Evolutionary conservation across 2,329 filamentous ascomycete genomes (phyloP), one percentile per base, ranked within the genome.

Genomic region (Kalmusia sp.): DNA sequence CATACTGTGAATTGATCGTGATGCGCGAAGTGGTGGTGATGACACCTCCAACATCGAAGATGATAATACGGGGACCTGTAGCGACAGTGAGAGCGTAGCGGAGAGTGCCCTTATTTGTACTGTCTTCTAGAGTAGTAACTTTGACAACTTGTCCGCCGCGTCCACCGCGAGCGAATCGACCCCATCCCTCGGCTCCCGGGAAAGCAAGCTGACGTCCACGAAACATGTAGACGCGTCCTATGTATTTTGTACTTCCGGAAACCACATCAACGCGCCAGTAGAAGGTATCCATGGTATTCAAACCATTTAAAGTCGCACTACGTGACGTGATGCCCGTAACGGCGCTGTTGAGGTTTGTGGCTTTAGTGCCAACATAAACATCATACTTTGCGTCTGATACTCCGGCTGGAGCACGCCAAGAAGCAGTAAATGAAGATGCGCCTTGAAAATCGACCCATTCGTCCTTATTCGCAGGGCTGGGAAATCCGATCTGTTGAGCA

Each of bases 161-260:
- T 22, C 74, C 74, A 35, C 74, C 74, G 30, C 71, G 69, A 0
- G 71, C 69, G 59, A 57, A 66, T 30, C 72, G 63, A 14, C 71
- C 71, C 35, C 62, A 74, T 0, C 74, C 74, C 40, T 76, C 72
- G n/a, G 74, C 74, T 3, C 71, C 74, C 2, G 72, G 73, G 19
- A 76, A 76, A 0, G 74, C 73, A 6, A 75, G 62, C 37, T 73
- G 71, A 2, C 67, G 68, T 2, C 59, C 49, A 27, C 70, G 64
- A 51, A 73, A 72, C 31, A 58, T 68, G 37, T 65, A 72, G 2
- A 64, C 48, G 2, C 68, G 66, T 4, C 70, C 70, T 8, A 59
- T 55, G 28, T 65, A 50, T 5, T 47, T 62, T 38, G 37, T 22
- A 21, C 48, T 25, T 30, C 50, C 57, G 9, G 60, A 54, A 8